Evolutionary conservation across 768 basidiomycete species (phyloP), one percentile per base, ranked within the genome.

Genomic region (Amanita exitialis): DNA sequence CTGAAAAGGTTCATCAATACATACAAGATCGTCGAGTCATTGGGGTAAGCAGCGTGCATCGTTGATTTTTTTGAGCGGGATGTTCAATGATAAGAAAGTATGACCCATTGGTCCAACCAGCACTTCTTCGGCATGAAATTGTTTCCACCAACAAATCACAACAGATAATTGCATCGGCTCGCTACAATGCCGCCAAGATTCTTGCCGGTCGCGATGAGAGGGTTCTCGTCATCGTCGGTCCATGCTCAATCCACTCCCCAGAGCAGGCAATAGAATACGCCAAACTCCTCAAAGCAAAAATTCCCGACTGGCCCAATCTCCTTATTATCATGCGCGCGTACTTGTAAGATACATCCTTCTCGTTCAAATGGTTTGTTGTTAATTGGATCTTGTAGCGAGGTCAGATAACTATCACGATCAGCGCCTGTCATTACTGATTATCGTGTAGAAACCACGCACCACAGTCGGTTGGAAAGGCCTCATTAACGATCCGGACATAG

Each of bases 381-480:
- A 6, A 39, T 15, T 59, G 39, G 38, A 52, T 49, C 38, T 38
- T 51, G 37, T 54, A 74, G 69, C 56, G 68, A 72, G 67, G 61
- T 48, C n/a, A 13, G 47, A 47, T 36, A 15, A 1, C 15, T n/a
- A 27, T 3, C n/a, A 27, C 13, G 12, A 25, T 27, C 15, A 16
- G 25, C 1, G 7, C n/a, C 8, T 28, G 15, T 6, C 27, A 18
- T 44, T 13, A 43, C 10, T 30, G 20, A 21, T n/a, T 38, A 13
- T 27, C n/a, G 25, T 25, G 7, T 64, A 95, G 80, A 95, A 97
- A 82, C 96, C 93, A 0, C 79, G 95, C 52, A 98, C 95, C 25
- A 98, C 93, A 2, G 93, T 97, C 44, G 94, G 94, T 58, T 97
- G 90, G 90, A 97, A 99, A 71, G 96, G 95, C 35, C 75, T 90